These are phyloP conservation scores for Peribolospora baueri DNA, from an alignment of 768 basidiomycete genomes.

Conservation along the genomic window DNA sequence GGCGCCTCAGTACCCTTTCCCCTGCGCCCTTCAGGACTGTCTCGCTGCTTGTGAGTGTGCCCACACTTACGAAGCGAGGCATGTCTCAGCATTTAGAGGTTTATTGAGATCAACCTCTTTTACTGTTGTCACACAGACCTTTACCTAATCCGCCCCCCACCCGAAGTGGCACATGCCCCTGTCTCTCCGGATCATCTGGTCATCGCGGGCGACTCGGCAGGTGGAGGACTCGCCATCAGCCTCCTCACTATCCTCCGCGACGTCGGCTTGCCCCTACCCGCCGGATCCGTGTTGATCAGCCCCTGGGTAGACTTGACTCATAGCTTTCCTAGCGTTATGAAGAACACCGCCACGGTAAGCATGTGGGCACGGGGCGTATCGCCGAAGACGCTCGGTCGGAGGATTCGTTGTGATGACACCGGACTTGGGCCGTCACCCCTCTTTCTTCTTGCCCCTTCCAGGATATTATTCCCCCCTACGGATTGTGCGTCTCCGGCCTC, in stretches of 20 bases:
- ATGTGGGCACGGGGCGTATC: neutral
- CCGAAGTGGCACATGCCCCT: conserved; percentile 46
- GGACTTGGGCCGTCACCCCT: no score
- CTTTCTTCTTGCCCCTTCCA: no score
- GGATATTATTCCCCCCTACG: conserved; percentile 19
- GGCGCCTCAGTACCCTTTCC: conserved; percentile 94
- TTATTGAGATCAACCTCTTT: neutral
- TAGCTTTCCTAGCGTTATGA: conserved; percentile 67
- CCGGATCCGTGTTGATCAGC: conserved; percentile 68
- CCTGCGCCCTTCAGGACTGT: conserved; percentile 49
- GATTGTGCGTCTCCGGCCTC: conserved; percentile 9
- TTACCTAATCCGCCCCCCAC: conserved; percentile 69
- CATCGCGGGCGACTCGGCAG: conserved; percentile 76
- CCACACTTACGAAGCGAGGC: no score
- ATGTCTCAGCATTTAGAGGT: no score
- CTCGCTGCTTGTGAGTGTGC: conserved; percentile 50
- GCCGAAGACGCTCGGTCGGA: no score
- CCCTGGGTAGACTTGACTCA: conserved; percentile 86
- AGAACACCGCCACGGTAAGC: conserved; percentile 48
- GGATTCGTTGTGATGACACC: no score
- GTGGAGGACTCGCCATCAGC: conserved; percentile 62
- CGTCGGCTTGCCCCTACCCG: conserved; percentile 49
- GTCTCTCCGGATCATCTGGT: conserved; percentile 62
- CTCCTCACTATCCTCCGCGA: conserved; percentile 69
- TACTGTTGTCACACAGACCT: conserved; percentile 30